Conservation (phyloP, 768 basidiomycete species). For the Crepidotus variabilis region DNA sequence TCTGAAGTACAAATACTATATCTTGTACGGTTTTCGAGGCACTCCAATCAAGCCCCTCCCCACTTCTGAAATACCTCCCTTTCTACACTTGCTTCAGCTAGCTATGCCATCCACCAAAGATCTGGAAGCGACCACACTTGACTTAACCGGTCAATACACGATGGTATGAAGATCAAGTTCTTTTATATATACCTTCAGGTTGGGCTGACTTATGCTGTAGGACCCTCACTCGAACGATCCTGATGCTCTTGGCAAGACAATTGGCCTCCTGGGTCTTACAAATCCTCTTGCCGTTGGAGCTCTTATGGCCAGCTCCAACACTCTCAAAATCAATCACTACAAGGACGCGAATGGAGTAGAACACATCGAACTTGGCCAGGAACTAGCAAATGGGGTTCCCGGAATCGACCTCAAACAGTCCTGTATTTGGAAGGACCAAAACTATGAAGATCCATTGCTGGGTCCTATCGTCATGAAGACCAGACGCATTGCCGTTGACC, state of each 20-base stretch:
- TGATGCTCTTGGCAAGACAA: neutral
- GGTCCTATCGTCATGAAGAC: neutral
- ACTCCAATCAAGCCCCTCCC: no score
- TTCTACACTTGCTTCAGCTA: no score
- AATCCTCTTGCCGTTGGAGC: neutral
- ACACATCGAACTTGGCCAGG: neutral
- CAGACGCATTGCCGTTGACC: neutral
- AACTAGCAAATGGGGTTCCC: neutral
- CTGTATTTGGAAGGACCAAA: neutral
- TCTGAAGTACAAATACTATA: no score
- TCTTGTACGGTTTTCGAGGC: no score
- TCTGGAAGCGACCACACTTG: neutral
- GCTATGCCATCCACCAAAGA: no score
- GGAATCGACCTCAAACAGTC: neutral
- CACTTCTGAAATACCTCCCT: no score
- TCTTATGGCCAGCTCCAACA: neutral
- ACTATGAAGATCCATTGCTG: neutral
- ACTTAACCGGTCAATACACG: neutral
- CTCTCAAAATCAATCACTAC: neutral
- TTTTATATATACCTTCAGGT: neutral
- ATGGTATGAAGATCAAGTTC: neutral
- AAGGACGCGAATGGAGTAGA: neutral
- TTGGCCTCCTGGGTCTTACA: neutral
- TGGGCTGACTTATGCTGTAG: neutral
- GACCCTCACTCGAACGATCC: neutral